Conservation (phyloP, 768 basidiomycete species). For the Russula emetica region DNA sequence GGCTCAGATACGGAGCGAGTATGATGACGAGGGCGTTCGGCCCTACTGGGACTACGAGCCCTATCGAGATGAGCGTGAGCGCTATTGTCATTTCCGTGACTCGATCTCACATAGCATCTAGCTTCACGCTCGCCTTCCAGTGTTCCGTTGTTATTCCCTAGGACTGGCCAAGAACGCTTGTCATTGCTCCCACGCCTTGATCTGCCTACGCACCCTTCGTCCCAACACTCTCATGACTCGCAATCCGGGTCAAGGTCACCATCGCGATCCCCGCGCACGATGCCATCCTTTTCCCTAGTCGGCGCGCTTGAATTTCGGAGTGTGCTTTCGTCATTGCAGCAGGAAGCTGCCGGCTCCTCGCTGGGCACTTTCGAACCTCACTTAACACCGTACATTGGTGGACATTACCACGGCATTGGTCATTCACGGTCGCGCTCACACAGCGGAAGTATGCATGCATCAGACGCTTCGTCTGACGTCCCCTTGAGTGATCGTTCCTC, state of each 20-base stretch:
- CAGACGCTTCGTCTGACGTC: conserved; percentile 48
- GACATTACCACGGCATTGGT: conserved; percentile 57
- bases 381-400: conserved; percentile 68
- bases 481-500: conserved; percentile 51
- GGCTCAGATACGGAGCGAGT: conserved; percentile 55
- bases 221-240: conserved; percentile 37
- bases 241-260: conserved; percentile 48
- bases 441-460: conserved; percentile 41
- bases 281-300: conserved; percentile 86
- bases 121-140: conserved; percentile 27
- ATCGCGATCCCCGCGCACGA: conserved; percentile 41
- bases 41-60: conserved; percentile 43
- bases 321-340: conserved; percentile 75
- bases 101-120: conserved; percentile 8
- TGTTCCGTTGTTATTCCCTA: conserved; percentile 22
- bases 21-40: conserved; percentile 43
- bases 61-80: conserved; percentile 64
- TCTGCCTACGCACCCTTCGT: conserved; percentile 41
- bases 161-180: conserved; percentile 37
- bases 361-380: conserved; percentile 63
- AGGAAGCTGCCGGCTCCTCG: conserved; percentile 56
- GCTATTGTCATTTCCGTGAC: not conserved
- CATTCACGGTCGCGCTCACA: conserved; percentile 34
- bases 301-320: conserved; percentile 95
- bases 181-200: conserved; percentile 39